Base-by-base conservation (phyloP, 768 basidiomycete species). In the Lactarius vividus region DNA sequence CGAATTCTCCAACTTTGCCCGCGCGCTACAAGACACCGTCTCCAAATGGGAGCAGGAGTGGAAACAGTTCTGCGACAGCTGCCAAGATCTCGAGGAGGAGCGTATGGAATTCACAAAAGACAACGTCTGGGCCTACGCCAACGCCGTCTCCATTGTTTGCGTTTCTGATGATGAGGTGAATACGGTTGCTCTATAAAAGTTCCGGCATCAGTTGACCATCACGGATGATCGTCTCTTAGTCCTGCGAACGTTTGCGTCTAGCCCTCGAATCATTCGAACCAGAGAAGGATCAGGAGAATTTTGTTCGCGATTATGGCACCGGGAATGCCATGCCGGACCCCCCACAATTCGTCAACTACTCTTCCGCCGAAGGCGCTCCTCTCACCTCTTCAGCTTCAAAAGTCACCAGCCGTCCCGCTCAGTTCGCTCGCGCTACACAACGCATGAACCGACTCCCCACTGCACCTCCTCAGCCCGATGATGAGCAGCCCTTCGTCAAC, bases 41-140 rank as follows among this genome's bases (percentile, higher is more conserved):
- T 81, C 79, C 58, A 89, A 90, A 72, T 98, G 96, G 97, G 95
- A 97, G 74, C 81, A 83, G 67, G 89, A 92, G 66, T 99, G 97
- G 97, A 96, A 92, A 76, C 80, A 79, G 3, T 98, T 97, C 77
- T 96, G 94, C 73, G 97, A 99, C 76, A 85, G 85, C 53, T 93
- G 93, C 68, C 97, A 99, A 77, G 97, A 99, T 78, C 78, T 97
- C 58, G 97, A 99, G 73, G 95, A 98, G 71, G 89, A 95, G 65
- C 85, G 97, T n/a, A 78, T 96, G 73, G 93, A 95, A 66, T 93
- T 96, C 74, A 88, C 91, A 80, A 98, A 96, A 78, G 93, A 96
- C 74, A 92, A 92, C 70, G 83, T 97, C 77, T 99, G 97, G 96
- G 85, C 87, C 8, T 98, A 93, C 75, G 95, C 97, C 0, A 99